These are phyloP conservation scores for Heimioporus punctisporus DNA, from an alignment of 1,284 basidiomycete genomes.

Conservation along the genomic window DNA sequence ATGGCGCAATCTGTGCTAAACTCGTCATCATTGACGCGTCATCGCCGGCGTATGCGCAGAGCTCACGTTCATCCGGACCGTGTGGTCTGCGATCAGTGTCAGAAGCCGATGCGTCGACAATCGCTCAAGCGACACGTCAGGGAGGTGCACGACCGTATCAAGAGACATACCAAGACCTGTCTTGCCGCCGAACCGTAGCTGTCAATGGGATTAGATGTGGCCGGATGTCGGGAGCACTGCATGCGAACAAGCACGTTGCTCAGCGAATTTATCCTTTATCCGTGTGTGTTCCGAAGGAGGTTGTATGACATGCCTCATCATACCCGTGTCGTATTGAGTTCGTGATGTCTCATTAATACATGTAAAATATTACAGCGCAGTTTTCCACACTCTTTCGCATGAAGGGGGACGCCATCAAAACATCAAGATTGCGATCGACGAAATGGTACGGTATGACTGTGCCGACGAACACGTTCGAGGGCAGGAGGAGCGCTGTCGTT, in stretches of 20 bases:
- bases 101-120: conserved; percentile 18
- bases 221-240: neutral
- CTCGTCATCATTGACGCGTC: conserved; percentile 2
- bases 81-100: conserved; percentile 14
- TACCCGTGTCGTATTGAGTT: too few species aligned
- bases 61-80: neutral
- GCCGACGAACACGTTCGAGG: neutral
- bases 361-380: neutral
- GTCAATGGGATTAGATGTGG: neutral
- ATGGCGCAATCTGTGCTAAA: neutral
- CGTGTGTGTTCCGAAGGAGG: too few species aligned
- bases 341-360: neutral
- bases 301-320: too few species aligned
- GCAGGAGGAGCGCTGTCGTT: neutral
- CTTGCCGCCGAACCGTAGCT: neutral
- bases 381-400: too few species aligned
- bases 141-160: conserved; percentile 21
- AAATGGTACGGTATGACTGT: too few species aligned
- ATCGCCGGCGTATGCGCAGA: conserved; percentile 2
- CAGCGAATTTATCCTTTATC: neutral
- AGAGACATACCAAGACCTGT: conserved; percentile 9
- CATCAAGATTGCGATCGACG: too few species aligned
- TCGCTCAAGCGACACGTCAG: conserved; percentile 17
- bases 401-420: too few species aligned
- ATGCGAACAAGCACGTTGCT: conserved; percentile 6